Evolutionary conservation across 73 alveolate species (phyloP).

Genomic region (Stentor coeruleus): DNA sequence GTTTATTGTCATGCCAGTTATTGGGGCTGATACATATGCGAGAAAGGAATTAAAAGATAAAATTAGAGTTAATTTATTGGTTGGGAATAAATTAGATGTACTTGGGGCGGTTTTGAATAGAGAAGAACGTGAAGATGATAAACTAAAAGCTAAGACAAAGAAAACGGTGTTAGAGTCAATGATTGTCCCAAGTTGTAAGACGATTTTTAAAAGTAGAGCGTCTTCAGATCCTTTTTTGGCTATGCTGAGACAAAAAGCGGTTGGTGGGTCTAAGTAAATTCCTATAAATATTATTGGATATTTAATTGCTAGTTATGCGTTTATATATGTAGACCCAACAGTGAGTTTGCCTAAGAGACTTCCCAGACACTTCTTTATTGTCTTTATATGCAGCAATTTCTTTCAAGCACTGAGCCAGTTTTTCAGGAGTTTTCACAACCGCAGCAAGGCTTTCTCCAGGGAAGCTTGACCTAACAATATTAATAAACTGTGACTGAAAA

Average conservation of each 20-base stretch:
- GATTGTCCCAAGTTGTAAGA: background rate
- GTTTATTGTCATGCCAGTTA: background rate
- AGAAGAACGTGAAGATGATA: background rate
- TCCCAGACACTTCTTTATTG: background rate
- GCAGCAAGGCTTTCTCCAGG: background rate
- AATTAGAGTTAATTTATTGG: background rate
- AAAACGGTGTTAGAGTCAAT: background rate
- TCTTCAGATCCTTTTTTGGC: background rate
- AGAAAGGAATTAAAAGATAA: background rate
- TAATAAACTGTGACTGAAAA: constrained; percentile 19
- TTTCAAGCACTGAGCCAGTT: constrained; percentile 8
- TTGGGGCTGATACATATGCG: background rate
- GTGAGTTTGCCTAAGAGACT: background rate
- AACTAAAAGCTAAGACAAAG: background rate
- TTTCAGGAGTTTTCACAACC: constrained; percentile 15
- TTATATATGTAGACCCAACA: constrained; percentile 22
- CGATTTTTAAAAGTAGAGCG: background rate
- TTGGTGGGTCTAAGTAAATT: background rate
- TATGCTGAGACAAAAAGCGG: background rate
- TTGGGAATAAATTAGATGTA: background rate
- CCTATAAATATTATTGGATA: background rate
- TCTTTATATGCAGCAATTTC: background rate
- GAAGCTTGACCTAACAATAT: background rate
- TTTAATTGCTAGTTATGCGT: background rate
- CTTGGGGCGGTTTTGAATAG: background rate